Evolutionary conservation across 345 rosid genomes (phyloP).

Genomic region (Populus nigra): DNA sequence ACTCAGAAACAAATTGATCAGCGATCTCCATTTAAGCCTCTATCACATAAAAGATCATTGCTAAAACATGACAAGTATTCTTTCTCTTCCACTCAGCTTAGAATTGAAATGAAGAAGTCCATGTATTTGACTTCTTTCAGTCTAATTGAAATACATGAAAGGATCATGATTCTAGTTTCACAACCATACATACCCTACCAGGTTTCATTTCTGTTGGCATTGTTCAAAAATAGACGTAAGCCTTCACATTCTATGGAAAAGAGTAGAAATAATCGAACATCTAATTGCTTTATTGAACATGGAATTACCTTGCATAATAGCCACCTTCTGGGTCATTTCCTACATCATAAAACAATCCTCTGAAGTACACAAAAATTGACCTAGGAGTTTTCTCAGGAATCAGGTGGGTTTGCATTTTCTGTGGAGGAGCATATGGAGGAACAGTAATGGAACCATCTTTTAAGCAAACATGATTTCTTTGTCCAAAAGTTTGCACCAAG

Average conservation of each 20-base stretch:
- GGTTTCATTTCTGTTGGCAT: not conserved
- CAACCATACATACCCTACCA: not conserved
- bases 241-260: not conserved
- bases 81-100: not conserved
- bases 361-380: constrained; percentile 90
- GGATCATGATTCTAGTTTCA: not conserved
- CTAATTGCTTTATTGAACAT: not conserved
- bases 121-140: not conserved
- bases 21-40: not conserved
- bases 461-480: constrained; percentile 86
- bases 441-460: constrained; percentile 80
- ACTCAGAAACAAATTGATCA: not conserved
- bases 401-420: constrained; percentile 81
- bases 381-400: constrained; percentile 77
- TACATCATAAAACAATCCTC: constrained; percentile 89
- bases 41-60: not conserved
- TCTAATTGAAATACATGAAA: not conserved
- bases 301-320: constrained; percentile 79
- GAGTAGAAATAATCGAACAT: not conserved
- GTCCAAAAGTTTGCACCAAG: constrained; percentile 94
- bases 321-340: constrained; percentile 98
- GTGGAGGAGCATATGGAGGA: constrained; percentile 96
- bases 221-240: not conserved
- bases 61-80: not conserved
- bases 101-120: not conserved